These are phyloP conservation scores for Lophium mytilinum DNA, from an alignment of 495 filamentous ascomycete genomes.

Conservation along the genomic window DNA sequence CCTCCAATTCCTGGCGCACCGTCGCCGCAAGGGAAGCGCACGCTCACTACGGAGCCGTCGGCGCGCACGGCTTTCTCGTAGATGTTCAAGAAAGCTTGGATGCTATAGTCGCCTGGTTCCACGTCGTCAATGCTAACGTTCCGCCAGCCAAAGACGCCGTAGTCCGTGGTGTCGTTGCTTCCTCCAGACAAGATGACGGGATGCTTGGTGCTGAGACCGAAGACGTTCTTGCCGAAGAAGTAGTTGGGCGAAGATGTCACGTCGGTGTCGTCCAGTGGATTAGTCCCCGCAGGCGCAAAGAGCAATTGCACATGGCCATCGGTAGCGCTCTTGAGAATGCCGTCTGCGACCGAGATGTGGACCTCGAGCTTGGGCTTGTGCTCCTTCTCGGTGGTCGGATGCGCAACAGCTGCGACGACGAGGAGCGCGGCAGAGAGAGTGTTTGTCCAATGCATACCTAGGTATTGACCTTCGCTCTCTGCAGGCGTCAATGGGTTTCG, in stretches of 20 bases:
- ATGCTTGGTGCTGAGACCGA: background rate
- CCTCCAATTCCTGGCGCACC: constrained; percentile 10
- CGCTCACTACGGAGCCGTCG: constrained; percentile 17
- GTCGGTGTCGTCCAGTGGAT: constrained; percentile 20
- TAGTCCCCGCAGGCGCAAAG: constrained; percentile 14
- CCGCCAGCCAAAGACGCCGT: constrained; percentile 14
- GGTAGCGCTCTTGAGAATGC: constrained; percentile 10
- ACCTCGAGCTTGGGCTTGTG: too few species aligned
- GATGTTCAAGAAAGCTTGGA: constrained; percentile 17
- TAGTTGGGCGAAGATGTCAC: constrained; percentile 14
- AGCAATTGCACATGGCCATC: constrained; percentile 15
- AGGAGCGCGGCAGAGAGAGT: too few species aligned
- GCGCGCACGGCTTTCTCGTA: constrained; percentile 14
- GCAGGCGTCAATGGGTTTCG: too few species aligned
- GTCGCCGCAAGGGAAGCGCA: constrained; percentile 23
- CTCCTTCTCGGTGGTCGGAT: too few species aligned
- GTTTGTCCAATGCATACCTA: too few species aligned
- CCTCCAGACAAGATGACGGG: constrained; percentile 12
- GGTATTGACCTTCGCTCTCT: too few species aligned
- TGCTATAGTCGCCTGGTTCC: constrained; percentile 10
- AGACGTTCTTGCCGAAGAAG: constrained; percentile 22
- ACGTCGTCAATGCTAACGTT: constrained; percentile 8
- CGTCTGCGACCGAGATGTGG: constrained; percentile 17
- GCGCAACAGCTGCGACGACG: too few species aligned
- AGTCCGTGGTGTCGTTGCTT: background rate